Base-by-base conservation (phyloP, 345 rosid genomes). In the Gossypium ekmanianum region DNA sequence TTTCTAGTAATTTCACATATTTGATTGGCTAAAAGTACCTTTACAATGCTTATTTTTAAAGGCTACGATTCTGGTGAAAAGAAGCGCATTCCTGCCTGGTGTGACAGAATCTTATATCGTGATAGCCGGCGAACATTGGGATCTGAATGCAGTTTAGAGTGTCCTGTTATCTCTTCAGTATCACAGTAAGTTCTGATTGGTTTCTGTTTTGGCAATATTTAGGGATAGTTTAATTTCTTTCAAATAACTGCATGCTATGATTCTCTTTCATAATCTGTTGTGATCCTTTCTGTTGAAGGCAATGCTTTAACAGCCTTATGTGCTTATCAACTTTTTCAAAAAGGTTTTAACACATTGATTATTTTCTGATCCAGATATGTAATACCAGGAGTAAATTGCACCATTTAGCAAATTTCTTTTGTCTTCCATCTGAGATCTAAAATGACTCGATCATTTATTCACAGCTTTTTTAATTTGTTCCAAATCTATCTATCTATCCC, bases 1-100 rank as follows among this genome's bases (percentile, higher is more conserved):
- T 51, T 47, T 70, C 10, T 65, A 59, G 61, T 62, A 27, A 47
- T 34, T 50, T 50, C 3, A 45, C 45, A 52, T 64, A 11, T 16
- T 45, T 47, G 27, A 11, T 61, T 59, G n/a, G 24, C 7, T 62
- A 55, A 59, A 27, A 18, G 18, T 70, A 66, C 52, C 64, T 11
- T 41, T 72, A 11, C 71, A 45, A 75, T 45, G 51, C 64, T 47
- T 76, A 22, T 45, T 64, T 71, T 1, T 71, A 47, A 85, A 92
- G 97, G 92, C 59, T 91, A 91, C 73, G 97, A 91, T 81, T 83
- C 97, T 56, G 94, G 97, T 70, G 94, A 91, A 86, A 91, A 91
- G 81, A 91, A 84, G 74, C 92, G 97, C 0, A 82, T 91, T 78
- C 97, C 97, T 75, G 97, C 97, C 59, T 91, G 97, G 97, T 91